phyloP scores from a whole-genome alignment of 2,329 filamentous ascomycete genomes.

The Calonectria leucothoes region DNA sequence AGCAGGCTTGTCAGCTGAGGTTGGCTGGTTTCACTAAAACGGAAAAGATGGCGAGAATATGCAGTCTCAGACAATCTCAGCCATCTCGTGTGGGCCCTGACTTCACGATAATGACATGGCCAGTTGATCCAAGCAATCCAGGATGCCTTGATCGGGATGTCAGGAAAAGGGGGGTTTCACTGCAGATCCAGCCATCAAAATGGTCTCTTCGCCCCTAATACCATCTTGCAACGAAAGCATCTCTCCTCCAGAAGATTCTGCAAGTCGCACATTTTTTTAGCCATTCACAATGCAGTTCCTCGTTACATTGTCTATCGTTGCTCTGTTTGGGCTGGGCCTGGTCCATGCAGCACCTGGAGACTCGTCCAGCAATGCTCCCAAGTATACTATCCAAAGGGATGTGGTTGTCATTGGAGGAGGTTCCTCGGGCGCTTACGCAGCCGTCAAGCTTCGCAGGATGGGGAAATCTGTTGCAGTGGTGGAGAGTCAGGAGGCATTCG shows the following conservation, averaged over 20 bases:
- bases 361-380: not conserved
- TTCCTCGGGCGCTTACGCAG: conserved; percentile 32
- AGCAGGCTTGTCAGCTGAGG: not conserved
- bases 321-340: conserved; percentile 18
- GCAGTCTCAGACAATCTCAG: not conserved
- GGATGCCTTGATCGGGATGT: not conserved
- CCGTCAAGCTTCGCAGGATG: conserved; percentile 32
- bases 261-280: conserved; percentile 19
- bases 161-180: conserved; percentile 29
- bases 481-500: conserved; percentile 25
- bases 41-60: not conserved
- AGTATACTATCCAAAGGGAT: conserved; percentile 22
- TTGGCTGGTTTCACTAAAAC: not conserved
- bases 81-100: not conserved
- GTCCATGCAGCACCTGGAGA: conserved; percentile 16
- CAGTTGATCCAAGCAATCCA: not conserved
- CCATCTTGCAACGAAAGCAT: not conserved
- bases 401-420: conserved; percentile 33
- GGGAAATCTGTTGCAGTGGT: conserved; percentile 30
- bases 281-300: conserved; percentile 30
- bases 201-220: conserved; percentile 25
- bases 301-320: conserved; percentile 34
- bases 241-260: conserved; percentile 3
- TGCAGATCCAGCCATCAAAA: conserved; percentile 33
- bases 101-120: conserved; percentile 20